Evolutionary conservation across 169 alveolate species (phyloP).

Genomic region (Eimeria sp.): DNA sequence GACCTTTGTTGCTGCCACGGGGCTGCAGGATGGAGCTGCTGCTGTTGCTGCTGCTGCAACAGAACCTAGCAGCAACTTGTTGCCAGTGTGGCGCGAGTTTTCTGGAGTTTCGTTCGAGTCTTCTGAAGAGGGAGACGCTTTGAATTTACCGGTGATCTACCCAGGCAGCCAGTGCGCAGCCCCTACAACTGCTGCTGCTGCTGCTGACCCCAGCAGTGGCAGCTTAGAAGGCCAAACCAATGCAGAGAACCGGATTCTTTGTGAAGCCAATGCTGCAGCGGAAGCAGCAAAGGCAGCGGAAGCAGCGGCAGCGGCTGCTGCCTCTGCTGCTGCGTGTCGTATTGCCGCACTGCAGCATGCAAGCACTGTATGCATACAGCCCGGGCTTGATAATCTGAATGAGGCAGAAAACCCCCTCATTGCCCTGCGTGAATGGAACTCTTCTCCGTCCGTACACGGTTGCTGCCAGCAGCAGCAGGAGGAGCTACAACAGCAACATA

Average conservation of each 20-base stretch:
- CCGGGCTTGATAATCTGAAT: slow-evolving; percentile 32
- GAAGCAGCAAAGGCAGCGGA: not conserved
- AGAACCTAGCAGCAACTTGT: slow-evolving; percentile 37
- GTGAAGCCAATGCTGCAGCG: not conserved
- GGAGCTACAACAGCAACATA: slow-evolving; percentile 18
- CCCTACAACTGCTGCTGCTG: not conserved
- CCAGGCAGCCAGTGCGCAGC: slow-evolving; percentile 3
- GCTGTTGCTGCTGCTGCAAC: slow-evolving; percentile 39
- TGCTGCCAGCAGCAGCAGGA: slow-evolving; percentile 63
- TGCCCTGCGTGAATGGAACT: slow-evolving; percentile 31
- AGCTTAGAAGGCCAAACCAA: not conserved
- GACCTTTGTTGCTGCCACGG: slow-evolving; percentile 24
- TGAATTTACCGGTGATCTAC: not conserved
- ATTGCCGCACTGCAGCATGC: slow-evolving; percentile 46
- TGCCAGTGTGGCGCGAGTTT: slow-evolving; percentile 67
- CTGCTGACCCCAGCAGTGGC: slow-evolving; percentile 25
- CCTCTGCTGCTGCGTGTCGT: slow-evolving; percentile 40
- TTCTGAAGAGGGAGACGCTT: slow-evolving; percentile 53
- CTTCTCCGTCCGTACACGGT: slow-evolving; percentile 4
- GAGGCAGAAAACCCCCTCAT: slow-evolving; percentile 36
- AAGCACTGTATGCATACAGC: slow-evolving; percentile 22
- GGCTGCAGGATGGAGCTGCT: slow-evolving; percentile 38
- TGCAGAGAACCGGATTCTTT: not conserved
- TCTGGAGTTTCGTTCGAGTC: slow-evolving; percentile 65
- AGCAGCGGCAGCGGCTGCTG: slow-evolving; percentile 35